phyloP scores from a whole-genome alignment of 805 yeast species.

The Starmerella floricola region DNA sequence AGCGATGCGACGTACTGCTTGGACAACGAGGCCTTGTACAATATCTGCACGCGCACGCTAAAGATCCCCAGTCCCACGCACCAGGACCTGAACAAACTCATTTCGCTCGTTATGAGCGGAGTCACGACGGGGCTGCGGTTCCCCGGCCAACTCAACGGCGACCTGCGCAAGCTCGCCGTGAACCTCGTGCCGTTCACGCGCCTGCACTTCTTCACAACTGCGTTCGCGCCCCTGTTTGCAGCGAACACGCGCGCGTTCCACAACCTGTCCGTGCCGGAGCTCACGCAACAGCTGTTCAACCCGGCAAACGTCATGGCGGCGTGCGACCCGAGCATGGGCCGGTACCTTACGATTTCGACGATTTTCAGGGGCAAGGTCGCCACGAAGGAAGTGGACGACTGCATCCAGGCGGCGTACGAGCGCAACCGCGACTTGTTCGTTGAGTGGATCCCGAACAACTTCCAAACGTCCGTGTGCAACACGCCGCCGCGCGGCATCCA shows the following conservation, averaged over 20 bases:
- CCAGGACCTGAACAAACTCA: slow-evolving; percentile 68
- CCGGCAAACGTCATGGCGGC: slow-evolving; percentile 94
- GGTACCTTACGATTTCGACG: slow-evolving; percentile 87
- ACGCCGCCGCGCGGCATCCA: slow-evolving; percentile 79
- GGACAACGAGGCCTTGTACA: slow-evolving; percentile 88
- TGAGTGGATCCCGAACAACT: slow-evolving; percentile 96
- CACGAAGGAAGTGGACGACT: slow-evolving; percentile 89
- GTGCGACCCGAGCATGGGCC: slow-evolving; percentile 82
- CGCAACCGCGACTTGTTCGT: slow-evolving; percentile 75
- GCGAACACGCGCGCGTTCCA: slow-evolving; percentile 73
- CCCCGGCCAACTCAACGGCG: slow-evolving; percentile 93
- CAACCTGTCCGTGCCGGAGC: slow-evolving; percentile 78
- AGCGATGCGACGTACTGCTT: slow-evolving; percentile 91
- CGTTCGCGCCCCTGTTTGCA: slow-evolving; percentile 84
- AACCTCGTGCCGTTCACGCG: slow-evolving; percentile 94
- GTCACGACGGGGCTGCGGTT: slow-evolving; percentile 88
- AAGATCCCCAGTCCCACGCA: slow-evolving; percentile 69
- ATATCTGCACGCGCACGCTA: slow-evolving; percentile 77
- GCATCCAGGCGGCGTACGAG: slow-evolving; percentile 75
- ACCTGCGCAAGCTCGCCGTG: slow-evolving; percentile 84
- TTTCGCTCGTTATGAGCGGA: slow-evolving; percentile 89
- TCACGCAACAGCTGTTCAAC: slow-evolving; percentile 90
- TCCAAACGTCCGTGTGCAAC: slow-evolving; percentile 87
- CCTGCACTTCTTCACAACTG: slow-evolving; percentile 91
- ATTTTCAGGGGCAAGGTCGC: slow-evolving; percentile 91